Evolutionary conservation across 164 flowering plant genomes (phyloP).

Genomic region (Vitis cinerea): DNA sequence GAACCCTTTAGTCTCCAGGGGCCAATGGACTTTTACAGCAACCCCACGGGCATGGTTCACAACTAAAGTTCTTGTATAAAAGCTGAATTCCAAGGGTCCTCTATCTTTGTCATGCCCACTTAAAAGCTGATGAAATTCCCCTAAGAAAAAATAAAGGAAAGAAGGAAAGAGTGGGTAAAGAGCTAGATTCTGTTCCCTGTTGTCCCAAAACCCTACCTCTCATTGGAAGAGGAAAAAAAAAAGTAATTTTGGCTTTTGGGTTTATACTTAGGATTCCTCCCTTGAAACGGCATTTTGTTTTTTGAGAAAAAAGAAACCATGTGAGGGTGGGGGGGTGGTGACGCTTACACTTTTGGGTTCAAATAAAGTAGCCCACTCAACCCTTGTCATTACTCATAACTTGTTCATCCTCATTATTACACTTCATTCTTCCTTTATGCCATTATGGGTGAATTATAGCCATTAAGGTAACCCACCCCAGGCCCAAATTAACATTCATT

Average conservation of each 20-base stretch:
- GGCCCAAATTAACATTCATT: constrained; percentile 9
- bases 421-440: background rate
- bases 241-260: constrained; percentile 36
- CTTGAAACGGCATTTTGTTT: constrained; percentile 18
- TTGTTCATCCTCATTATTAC: background rate
- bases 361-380: constrained; percentile 4
- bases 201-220: constrained; percentile 16
- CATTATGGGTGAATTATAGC: constrained; percentile 12
- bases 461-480: background rate
- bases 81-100: constrained; percentile 32
- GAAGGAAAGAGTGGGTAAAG: constrained; percentile 18
- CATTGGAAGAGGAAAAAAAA: constrained; percentile 9
- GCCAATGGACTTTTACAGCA: constrained; percentile 28
- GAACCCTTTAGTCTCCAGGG: constrained; percentile 30
- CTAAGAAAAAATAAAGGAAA: constrained; percentile 7
- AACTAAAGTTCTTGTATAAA: constrained; percentile 33
- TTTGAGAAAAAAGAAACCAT: background rate
- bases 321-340: background rate
- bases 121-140: constrained; percentile 30
- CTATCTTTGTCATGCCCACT: constrained; percentile 32
- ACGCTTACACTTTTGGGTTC: background rate
- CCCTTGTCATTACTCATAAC: no score
- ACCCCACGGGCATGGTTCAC: constrained; percentile 44
- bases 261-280: constrained; percentile 38
- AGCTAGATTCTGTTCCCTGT: constrained; percentile 29